Evolutionary conservation across 2,329 filamentous ascomycete genomes (phyloP).

Genomic region (Beauveria sp.): DNA sequence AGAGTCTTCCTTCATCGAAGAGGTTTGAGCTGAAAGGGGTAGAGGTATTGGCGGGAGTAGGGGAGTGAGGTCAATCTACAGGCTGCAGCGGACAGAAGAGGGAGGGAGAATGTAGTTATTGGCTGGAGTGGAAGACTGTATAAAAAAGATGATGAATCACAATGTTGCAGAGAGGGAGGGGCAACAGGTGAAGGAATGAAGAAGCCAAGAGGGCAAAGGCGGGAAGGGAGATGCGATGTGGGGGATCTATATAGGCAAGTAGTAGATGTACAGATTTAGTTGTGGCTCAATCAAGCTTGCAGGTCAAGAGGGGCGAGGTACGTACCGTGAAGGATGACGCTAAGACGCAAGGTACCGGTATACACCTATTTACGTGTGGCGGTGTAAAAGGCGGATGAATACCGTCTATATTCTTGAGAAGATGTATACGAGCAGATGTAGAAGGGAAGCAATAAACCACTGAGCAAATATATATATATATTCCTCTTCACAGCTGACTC

Average conservation of each 20-base stretch:
- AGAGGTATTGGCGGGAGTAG: neutral
- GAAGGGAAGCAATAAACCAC: too few relatives aligned
- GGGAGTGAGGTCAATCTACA: neutral
- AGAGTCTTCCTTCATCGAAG: conserved; percentile 57
- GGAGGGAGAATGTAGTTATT: neutral
- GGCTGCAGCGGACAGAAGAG: neutral
- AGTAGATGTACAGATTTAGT: neutral
- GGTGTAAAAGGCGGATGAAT: too few relatives aligned
- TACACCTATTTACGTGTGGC: too few relatives aligned
- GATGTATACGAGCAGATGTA: too few relatives aligned
- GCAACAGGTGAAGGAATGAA: neutral
- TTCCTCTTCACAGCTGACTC: too few relatives aligned
- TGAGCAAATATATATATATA: too few relatives aligned
- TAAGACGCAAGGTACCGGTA: too few relatives aligned
- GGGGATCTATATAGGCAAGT: conserved; percentile 9
- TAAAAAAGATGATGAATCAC: neutral
- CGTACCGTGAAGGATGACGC: too few relatives aligned
- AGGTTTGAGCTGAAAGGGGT: conserved; percentile 18
- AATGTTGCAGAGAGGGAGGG: neutral
- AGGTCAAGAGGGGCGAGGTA: too few relatives aligned
- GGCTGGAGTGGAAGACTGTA: neutral
- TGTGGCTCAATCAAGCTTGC: too few relatives aligned
- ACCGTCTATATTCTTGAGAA: too few relatives aligned
- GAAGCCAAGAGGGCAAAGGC: neutral
- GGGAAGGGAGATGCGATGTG: neutral